A percentile compares a stretch with the other conserved stretches of the same genome.
Conservation (phyloP, 2,329 filamentous ascomycete species). For the Fusarium floridanum region DNA sequence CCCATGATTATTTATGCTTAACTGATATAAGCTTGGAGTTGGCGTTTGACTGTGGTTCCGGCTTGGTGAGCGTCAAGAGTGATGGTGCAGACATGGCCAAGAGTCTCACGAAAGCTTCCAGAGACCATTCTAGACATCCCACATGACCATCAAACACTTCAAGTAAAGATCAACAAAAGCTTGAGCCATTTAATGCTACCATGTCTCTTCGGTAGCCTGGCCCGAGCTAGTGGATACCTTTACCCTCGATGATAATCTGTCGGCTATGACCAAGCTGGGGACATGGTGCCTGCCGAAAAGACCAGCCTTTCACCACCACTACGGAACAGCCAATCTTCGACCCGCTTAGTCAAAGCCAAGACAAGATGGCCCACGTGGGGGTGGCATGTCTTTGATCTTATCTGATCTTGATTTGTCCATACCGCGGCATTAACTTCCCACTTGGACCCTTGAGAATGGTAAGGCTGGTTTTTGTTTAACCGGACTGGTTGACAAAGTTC, state of each 20-base stretch:
- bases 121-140: neutral
- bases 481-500: neutral
- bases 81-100: neutral
- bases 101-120: neutral
- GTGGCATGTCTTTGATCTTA: slow-evolving; percentile 1
- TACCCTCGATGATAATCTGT: neutral
- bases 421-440: neutral
- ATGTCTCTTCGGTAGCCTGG: neutral
- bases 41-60: neutral
- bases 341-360: neutral
- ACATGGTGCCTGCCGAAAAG: neutral
- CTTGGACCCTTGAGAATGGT: neutral
- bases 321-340: neutral
- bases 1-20: neutral
- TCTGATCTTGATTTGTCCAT: neutral
- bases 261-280: neutral
- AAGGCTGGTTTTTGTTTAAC: neutral
- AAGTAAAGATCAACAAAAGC: neutral
- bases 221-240: neutral
- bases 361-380: neutral
- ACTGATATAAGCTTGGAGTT: neutral
- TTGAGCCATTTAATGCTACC: slow-evolving; percentile 1
- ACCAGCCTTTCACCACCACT: neutral
- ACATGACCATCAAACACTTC: neutral
- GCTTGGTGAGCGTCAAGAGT: neutral